Conservation (phyloP, 352 stramenopile genomes). For the Elongisporangium undulatum region DNA sequence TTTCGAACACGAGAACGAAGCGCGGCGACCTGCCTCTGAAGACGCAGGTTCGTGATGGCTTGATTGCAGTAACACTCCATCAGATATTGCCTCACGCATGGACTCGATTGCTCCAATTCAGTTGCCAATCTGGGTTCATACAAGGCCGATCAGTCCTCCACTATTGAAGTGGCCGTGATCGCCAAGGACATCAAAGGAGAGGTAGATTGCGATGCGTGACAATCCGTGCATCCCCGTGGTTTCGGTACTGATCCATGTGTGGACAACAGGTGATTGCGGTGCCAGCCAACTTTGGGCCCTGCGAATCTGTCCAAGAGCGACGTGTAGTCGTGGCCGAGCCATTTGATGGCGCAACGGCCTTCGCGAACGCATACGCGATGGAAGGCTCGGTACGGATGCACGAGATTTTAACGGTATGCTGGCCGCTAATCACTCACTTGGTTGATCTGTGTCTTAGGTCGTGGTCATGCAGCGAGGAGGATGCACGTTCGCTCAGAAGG, state of each 20-base stretch:
- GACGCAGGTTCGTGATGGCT: conserved; percentile 26
- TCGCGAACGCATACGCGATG: conserved; percentile 34
- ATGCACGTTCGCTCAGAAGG: conserved; percentile 73
- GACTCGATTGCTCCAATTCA: conserved; percentile 6
- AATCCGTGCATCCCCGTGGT: neutral
- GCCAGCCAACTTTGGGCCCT: conserved; percentile 75
- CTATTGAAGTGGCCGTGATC: conserved; percentile 57
- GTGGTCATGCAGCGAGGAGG: conserved; percentile 66
- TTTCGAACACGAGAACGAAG: conserved; percentile 22
- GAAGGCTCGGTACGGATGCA: conserved; percentile 32
- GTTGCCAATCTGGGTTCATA: conserved; percentile 61
- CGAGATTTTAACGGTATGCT: neutral
- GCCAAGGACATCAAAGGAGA: conserved; percentile 75
- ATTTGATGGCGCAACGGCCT: conserved; percentile 42
- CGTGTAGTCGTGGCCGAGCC: conserved; percentile 48
- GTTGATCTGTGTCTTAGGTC: conserved; percentile 22
- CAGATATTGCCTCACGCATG: neutral
- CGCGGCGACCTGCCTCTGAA: conserved; percentile 39
- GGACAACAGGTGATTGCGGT: conserved; percentile 52
- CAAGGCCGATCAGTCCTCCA: conserved; percentile 61
- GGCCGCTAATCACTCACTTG: neutral
- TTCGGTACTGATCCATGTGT: neutral
- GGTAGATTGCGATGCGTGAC: conserved; percentile 12
- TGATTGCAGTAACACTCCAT: neutral
- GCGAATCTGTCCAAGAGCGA: conserved; percentile 38